A percentile compares a stretch with the other conserved stretches of the same genome.
These are phyloP conservation scores for Onygenales sp. DNA, from an alignment of 2,329 filamentous ascomycete species.

Conservation along the genomic window DNA sequence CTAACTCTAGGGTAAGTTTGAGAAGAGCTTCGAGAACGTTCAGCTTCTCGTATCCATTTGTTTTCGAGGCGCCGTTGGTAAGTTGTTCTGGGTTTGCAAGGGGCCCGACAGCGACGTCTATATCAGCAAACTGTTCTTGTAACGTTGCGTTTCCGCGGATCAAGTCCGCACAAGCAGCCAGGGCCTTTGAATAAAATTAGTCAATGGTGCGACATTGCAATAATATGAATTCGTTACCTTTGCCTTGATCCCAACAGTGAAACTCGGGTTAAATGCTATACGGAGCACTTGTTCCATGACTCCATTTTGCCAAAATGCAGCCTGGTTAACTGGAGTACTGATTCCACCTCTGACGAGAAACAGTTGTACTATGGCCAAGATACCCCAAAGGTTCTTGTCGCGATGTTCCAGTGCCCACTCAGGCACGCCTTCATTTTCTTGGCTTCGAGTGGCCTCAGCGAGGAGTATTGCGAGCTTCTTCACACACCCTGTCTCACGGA, in stretches of 20 bases:
- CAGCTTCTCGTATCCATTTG: constrained; percentile 50
- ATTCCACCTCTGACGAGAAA: constrained; percentile 75
- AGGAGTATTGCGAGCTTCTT: constrained; percentile 62
- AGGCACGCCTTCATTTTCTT: constrained; percentile 52
- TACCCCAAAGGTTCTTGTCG: constrained; percentile 85
- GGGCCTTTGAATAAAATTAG: constrained; percentile 44
- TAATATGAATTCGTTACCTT: constrained; percentile 46
- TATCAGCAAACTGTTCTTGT: constrained; percentile 82
- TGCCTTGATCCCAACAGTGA: constrained; percentile 68
- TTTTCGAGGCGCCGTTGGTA: constrained; percentile 25
- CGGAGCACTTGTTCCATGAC: constrained; percentile 71
- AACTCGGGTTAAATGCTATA: constrained; percentile 65
- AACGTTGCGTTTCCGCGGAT: constrained; percentile 71
- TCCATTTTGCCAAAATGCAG: constrained; percentile 73
- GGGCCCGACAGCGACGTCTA: constrained; percentile 52
- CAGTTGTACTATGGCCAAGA: constrained; percentile 75
- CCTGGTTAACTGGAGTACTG: constrained; percentile 74
- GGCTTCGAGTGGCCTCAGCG: constrained; percentile 46
- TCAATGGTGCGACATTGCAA: not conserved
- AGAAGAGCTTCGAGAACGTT: constrained; percentile 93
- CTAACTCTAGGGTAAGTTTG: constrained; percentile 65
- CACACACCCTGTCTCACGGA: constrained; percentile 81
- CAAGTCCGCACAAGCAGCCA: constrained; percentile 77
- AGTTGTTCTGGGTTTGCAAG: constrained; percentile 19
- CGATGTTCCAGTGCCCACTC: constrained; percentile 68